Evolutionary conservation across 495 filamentous ascomycete genomes (phyloP).

Genomic region (Neurospora sp.): DNA sequence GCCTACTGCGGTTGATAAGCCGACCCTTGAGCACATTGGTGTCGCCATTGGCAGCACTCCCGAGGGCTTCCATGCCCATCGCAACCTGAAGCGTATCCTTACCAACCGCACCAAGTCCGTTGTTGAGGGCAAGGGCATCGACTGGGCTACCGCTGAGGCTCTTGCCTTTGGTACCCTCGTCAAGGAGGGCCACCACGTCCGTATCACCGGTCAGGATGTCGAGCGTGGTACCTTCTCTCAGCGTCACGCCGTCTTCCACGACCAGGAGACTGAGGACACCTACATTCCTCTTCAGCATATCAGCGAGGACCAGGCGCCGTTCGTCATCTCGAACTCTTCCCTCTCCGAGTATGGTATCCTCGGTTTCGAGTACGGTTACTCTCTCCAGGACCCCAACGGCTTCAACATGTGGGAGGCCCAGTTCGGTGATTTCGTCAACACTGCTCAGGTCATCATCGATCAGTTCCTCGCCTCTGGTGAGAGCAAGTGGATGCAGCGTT

Average conservation of each 20-base stretch:
- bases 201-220: constrained; percentile 96
- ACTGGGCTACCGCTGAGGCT: constrained; percentile 96
- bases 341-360: constrained; percentile 91
- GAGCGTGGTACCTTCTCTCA: constrained; percentile 99
- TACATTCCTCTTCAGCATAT: constrained; percentile 90
- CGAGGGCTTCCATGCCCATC: constrained; percentile 79
- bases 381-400: constrained; percentile 88
- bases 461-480: constrained; percentile 98
- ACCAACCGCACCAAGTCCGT: constrained; percentile 84
- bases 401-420: constrained; percentile 99
- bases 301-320: constrained; percentile 77
- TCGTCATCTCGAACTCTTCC: constrained; percentile 95
- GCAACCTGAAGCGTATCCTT: constrained; percentile 95
- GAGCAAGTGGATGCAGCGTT: constrained; percentile 96
- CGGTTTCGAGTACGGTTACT: constrained; percentile 98
- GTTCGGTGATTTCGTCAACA: constrained; percentile 99
- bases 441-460: constrained; percentile 96
- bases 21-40: constrained; percentile 68
- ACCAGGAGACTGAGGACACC: constrained; percentile 85
- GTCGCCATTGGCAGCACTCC: constrained; percentile 63
- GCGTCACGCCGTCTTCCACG: constrained; percentile 92
- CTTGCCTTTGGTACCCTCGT: constrained; percentile 89
- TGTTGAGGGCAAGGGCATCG: constrained; percentile 84
- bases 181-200: constrained; percentile 87
- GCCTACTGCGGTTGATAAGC: constrained; percentile 64